Percentiles rank a stretch among this genome's conserved stretches.
Conservation (phyloP, 2,329 filamentous ascomycete species). For the Aaosphaeria pasadenensis region DNA sequence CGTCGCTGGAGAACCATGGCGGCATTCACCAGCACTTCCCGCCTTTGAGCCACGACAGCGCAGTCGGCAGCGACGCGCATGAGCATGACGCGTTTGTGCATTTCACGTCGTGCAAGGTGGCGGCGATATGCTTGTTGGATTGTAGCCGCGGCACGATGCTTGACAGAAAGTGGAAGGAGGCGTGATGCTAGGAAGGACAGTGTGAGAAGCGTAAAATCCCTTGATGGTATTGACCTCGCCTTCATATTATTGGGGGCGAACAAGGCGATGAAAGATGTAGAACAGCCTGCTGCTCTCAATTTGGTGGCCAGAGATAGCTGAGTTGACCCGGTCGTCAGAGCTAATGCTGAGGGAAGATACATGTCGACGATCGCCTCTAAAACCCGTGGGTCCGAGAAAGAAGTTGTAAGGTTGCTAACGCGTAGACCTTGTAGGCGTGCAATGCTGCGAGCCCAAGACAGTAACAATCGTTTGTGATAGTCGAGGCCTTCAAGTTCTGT, state of each 20-base stretch:
- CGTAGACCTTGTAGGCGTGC: slow-evolving; percentile 45
- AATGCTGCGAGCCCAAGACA: slow-evolving; percentile 55
- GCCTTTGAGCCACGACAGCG: slow-evolving; percentile 44
- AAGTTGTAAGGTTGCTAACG: slow-evolving; percentile 56
- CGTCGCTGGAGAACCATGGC: slow-evolving; percentile 43
- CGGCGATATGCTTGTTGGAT: slow-evolving; percentile 54
- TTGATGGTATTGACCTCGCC: slow-evolving; percentile 46
- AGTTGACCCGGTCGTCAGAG: slow-evolving; percentile 2
- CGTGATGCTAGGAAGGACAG: slow-evolving; percentile 60
- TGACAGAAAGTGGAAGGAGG: slow-evolving; percentile 50
- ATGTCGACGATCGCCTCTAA: slow-evolving; percentile 57
- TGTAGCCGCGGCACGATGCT: slow-evolving; percentile 49
- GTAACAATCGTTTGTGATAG: slow-evolving; percentile 45
- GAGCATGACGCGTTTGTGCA: slow-evolving; percentile 34
- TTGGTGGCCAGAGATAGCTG: slow-evolving; percentile 29
- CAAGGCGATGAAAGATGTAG: slow-evolving; percentile 44
- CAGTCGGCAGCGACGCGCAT: slow-evolving; percentile 47
- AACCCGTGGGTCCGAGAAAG: slow-evolving; percentile 54
- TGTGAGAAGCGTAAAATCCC: slow-evolving; percentile 54
- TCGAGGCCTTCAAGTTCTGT: slow-evolving; percentile 26
- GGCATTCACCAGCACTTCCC: slow-evolving; percentile 41
- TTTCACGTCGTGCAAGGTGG: slow-evolving; percentile 23
- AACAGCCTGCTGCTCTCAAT: slow-evolving; percentile 42
- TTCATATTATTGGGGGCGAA: slow-evolving; percentile 29
- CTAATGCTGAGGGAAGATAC: slow-evolving; percentile 43